A percentile compares a stretch with the other conserved stretches of the same genome.
These are phyloP conservation scores for Xerocomus brunneocitrinus DNA, from an alignment of 768 basidiomycete species.

Conservation along the genomic window DNA sequence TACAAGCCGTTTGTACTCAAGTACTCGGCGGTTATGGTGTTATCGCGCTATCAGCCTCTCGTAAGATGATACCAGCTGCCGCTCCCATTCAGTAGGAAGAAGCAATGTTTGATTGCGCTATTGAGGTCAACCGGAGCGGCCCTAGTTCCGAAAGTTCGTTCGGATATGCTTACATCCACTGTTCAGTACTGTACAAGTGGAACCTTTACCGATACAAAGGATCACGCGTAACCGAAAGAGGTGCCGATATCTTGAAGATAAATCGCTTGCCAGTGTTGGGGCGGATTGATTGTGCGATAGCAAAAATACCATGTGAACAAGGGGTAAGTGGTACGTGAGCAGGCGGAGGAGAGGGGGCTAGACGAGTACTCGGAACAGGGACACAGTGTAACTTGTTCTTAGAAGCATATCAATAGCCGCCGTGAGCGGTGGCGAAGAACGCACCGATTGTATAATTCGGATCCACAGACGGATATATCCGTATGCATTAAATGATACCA, in stretches of 20 bases:
- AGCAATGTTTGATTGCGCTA: background rate
- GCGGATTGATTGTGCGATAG: conserved; percentile 29
- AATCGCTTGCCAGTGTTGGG: conserved; percentile 52
- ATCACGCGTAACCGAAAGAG: conserved; percentile 31
- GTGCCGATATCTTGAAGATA: background rate
- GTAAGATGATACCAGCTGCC: background rate
- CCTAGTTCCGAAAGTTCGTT: too few species aligned
- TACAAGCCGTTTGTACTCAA: too few species aligned
- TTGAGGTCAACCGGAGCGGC: background rate
- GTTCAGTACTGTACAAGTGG: background rate
- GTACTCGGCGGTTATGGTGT: background rate
- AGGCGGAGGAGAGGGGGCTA: background rate
- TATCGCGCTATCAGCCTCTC: background rate
- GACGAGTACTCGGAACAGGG: background rate
- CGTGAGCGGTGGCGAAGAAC: background rate
- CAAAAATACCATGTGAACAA: background rate
- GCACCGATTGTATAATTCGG: background rate
- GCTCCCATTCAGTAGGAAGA: background rate
- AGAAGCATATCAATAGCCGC: background rate
- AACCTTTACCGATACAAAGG: conserved; percentile 34
- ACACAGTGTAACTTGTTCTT: background rate
- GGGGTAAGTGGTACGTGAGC: background rate
- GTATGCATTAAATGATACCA: background rate
- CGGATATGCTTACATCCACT: background rate
- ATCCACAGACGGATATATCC: background rate